Evolutionary conservation across 176 grass and related monocot genomes (phyloP).

Genomic region (Eragrostis curvula): DNA sequence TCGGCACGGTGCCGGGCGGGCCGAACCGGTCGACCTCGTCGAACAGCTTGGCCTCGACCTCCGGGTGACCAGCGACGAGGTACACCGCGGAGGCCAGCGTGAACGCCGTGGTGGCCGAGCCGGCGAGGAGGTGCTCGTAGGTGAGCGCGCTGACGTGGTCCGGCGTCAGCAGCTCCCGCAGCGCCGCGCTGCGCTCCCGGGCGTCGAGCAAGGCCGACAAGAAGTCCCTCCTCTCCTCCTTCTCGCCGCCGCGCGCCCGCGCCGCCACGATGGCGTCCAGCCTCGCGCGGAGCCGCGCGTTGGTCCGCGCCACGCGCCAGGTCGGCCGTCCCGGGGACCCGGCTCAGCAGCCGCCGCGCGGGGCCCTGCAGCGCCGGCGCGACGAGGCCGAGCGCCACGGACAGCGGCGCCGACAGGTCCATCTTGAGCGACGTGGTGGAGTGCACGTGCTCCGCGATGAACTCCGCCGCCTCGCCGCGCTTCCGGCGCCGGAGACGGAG

Average conservation of each 20-base stretch:
- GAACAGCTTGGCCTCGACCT: conserved; percentile 70
- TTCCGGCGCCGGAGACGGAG: not conserved
- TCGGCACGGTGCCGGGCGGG: conserved; percentile 35
- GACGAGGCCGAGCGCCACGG: conserved; percentile 67
- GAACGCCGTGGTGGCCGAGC: conserved; percentile 73
- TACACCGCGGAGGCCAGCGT: conserved; percentile 71
- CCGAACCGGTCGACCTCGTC: conserved; percentile 60
- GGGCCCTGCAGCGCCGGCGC: conserved; percentile 63
- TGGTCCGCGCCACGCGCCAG: conserved; percentile 54
- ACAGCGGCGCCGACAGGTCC: conserved; percentile 75
- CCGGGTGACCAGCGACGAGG: conserved; percentile 67
- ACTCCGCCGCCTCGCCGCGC: conserved; percentile 50
- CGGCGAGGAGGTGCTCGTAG: conserved; percentile 90
- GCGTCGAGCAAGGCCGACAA: conserved; percentile 70
- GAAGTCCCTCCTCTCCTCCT: conserved; percentile 51
- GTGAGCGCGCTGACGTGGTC: conserved; percentile 76
- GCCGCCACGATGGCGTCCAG: conserved; percentile 58
- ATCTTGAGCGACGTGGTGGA: conserved; percentile 84
- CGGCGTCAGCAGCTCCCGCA: conserved; percentile 64
- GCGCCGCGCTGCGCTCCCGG: conserved; percentile 42
- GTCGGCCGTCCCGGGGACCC: conserved; percentile 61
- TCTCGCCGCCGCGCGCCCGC: not conserved
- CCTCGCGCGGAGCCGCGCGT: conserved; percentile 57
- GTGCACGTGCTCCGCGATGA: conserved; percentile 69
- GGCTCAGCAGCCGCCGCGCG: conserved; percentile 40